These are phyloP conservation scores for Raffaelea arxii DNA, from an alignment of 2,329 filamentous ascomycete genomes.

Conservation along the genomic window DNA sequence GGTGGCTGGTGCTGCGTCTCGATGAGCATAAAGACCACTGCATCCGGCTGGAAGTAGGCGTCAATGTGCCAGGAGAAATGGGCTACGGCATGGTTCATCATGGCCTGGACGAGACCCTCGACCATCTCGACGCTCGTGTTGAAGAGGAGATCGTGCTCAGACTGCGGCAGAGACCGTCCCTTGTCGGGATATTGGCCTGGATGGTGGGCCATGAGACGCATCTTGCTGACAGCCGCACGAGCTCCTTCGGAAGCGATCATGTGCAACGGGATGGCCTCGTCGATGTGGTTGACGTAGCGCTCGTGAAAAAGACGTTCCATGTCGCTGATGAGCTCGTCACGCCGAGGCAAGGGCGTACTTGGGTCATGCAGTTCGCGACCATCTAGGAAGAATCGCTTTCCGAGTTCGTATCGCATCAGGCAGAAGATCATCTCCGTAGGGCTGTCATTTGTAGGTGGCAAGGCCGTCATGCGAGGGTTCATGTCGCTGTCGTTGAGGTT, in stretches of 20 bases:
- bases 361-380: constrained; percentile 16
- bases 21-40: constrained; percentile 19
- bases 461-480: constrained; percentile 29
- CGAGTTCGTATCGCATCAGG: constrained; percentile 31
- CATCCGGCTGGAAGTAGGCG: constrained; percentile 15
- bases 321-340: constrained; percentile 18
- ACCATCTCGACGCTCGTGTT: constrained; percentile 13
- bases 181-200: constrained; percentile 13
- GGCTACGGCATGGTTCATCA: constrained; percentile 8
- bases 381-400: constrained; percentile 27
- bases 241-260: constrained; percentile 11
- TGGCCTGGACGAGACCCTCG: constrained; percentile 10
- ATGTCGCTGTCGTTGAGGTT: constrained; percentile 43
- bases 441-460: constrained; percentile 29
- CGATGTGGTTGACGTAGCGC: constrained; percentile 20
- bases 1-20: constrained; percentile 14
- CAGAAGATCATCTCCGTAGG: constrained; percentile 42
- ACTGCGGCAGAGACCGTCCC: constrained; percentile 12
- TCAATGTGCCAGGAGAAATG: constrained; percentile 16
- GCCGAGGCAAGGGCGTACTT: constrained; percentile 9
- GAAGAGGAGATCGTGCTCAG: constrained; percentile 16
- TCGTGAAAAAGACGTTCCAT: constrained; percentile 17
- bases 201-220: constrained; percentile 17
- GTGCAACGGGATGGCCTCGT: constrained; percentile 25
- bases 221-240: constrained; percentile 14